Base-by-base conservation (phyloP, 2,329 filamentous ascomycete species). In the Bertia moriformis region DNA sequence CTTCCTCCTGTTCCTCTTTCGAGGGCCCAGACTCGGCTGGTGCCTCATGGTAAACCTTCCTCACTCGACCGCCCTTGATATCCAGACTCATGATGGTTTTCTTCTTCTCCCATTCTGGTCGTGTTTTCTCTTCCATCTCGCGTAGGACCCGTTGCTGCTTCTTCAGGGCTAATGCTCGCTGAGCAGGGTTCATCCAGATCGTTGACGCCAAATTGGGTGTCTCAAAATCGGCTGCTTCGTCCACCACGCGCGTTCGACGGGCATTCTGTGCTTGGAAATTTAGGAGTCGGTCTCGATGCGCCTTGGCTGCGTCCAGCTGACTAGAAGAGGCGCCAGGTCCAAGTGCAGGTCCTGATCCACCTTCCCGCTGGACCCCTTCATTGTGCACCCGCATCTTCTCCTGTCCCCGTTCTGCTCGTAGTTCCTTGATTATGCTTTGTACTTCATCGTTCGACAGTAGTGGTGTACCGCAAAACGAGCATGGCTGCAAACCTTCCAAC, bases 101-200 rank as follows among this genome's bases (percentile, higher is more conserved):
- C 45, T 75, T 67, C 62, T 79, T 83, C 59, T 85, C 80, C 56
- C 76, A 84, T 44, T 83, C 79, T 0, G 78, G 78, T 37, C 68
- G 62, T 5, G 73, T 69, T 47, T 73, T 72, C 66, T 79, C 82
- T 43, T 83, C 75, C 56, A 80, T 69, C 50, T 83, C 78, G 7
- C 77, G 63, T 40, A 82, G 54, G 2, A 80, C 66, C 43, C 73
- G 74, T 56, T 83, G 79, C 56, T 84, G 79, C 45, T 69, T 69
- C 54, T 82, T 83, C 40, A 84, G 57, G 48, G 81, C 74, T 49
- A 73, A 63, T 2, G 79, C 79, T 37, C 79, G 66, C 53, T 84
- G 78, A 18, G 71, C 67, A 0, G 79, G 78, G 37, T 64, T 78
- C 41, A 77, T 78, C 79, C 79, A 84, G 55, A 79, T 69, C 46